Evolutionary conservation across 257 asterid genomes (phyloP).

Genomic region (Solanum clarkiae): DNA sequence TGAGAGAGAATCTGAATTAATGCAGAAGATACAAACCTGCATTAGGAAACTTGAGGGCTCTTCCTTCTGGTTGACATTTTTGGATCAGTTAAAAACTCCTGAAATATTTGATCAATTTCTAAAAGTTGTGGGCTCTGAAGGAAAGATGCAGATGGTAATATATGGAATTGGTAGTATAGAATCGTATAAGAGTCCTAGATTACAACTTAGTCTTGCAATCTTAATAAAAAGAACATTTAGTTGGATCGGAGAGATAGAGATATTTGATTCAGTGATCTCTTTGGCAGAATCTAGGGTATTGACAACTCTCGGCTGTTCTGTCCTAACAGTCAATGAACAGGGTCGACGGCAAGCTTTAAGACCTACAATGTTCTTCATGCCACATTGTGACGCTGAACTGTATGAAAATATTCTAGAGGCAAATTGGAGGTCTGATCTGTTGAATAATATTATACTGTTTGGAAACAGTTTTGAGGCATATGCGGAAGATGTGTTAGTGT

Average conservation of each 20-base stretch:
- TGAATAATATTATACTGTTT: constrained; percentile 32
- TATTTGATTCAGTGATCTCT: constrained; percentile 79
- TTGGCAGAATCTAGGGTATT: constrained; percentile 54
- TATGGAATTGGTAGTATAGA: constrained; percentile 95
- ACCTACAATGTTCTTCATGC: constrained; percentile 89
- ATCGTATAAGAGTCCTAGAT: constrained; percentile 51
- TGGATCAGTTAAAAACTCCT: constrained; percentile 32
- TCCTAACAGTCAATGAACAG: constrained; percentile 64
- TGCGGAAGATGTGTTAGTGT: constrained; percentile 25
- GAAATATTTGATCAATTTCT: constrained; percentile 25
- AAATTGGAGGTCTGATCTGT: constrained; percentile 40
- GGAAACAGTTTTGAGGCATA: constrained; percentile 68
- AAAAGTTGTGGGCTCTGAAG: constrained; percentile 38
- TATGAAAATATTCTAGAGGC: constrained; percentile 63
- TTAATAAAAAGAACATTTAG: constrained; percentile 54
- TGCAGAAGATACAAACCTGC: constrained; percentile 44
- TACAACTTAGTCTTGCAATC: constrained; percentile 70
- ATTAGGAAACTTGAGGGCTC: constrained; percentile 40
- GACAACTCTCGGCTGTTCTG: constrained; percentile 60
- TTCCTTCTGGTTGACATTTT: constrained; percentile 27
- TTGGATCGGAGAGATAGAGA: constrained; percentile 72
- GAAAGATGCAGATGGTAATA: constrained; percentile 59
- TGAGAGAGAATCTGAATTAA: constrained; percentile 42
- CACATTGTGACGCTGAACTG: constrained; percentile 70
- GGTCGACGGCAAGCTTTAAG: constrained; percentile 42